Percentiles rank a stretch among this genome's conserved stretches.
Evolutionary conservation across 129 eudicot genomes (phyloP).

Genomic region (Chrysanthemum makinoi): DNA sequence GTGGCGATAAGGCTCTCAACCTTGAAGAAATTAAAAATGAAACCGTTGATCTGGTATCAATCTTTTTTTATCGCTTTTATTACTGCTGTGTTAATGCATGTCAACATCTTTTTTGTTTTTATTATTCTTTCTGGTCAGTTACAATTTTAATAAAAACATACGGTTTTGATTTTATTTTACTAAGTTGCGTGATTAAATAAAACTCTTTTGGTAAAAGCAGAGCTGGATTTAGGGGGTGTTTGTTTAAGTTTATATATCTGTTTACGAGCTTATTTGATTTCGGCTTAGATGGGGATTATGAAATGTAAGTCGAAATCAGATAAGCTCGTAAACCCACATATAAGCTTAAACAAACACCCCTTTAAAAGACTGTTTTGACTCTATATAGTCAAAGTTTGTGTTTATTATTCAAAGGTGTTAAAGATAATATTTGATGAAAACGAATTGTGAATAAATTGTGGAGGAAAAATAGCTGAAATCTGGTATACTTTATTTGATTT

Average conservation of each 20-base stretch:
- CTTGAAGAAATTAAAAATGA: conserved; percentile 88
- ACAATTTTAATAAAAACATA: background rate
- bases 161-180: too few species aligned
- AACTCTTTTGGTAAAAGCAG: too few species aligned
- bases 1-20: conserved; percentile 57
- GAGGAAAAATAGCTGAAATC: conserved; percentile 20
- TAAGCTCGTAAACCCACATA: too few species aligned
- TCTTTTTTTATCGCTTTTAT: background rate
- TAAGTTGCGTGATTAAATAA: too few species aligned
- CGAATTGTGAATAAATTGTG: conserved; percentile 3
- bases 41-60: conserved; percentile 89
- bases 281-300: too few species aligned
- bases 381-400: conserved; percentile 1
- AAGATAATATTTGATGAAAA: background rate
- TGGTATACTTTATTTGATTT: background rate
- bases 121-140: conserved; percentile 18
- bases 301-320: too few species aligned
- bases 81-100: conserved; percentile 10
- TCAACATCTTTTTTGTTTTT: conserved; percentile 6
- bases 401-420: background rate
- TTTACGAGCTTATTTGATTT: background rate
- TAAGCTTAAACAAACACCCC: too few species aligned
- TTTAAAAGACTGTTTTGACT: background rate
- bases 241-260: too few species aligned
- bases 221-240: too few species aligned